Base-by-base conservation (phyloP, 345 rosid species). In the Hibiscus mutabilis region DNA sequence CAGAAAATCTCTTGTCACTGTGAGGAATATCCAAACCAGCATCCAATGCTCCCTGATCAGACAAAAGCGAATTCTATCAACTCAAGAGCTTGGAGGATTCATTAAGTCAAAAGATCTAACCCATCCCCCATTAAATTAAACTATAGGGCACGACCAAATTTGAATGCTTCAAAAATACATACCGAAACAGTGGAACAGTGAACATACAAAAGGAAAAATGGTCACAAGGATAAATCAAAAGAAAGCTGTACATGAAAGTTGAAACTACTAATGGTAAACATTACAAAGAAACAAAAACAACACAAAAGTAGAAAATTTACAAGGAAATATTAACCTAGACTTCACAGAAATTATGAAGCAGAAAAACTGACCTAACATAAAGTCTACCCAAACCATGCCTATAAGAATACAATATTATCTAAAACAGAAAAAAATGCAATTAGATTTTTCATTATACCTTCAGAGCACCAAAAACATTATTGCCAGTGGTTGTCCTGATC, bases 11-110 rank as follows among this genome's bases (percentile, higher is more conserved):
- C 85, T 92, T 92, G 58, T 90, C 97, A 59, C 96, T 90, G 75
- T 92, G 94, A 4, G 96, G 94, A 67, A 92, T 88, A 69, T 92
- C 97, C 81, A 92, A 77, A 10, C 97, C 97, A 58, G 94, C 96
- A 62, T 92, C 94, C 82, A 92, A 77, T 52, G 94, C 97, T 52
- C 97, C 97, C 96, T 92, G 77, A 35, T 40, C 75, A 21, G 21
- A 29, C 8, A 8, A 74, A 33, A 59, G 19, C 4, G 22, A 56
- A 27, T 35, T n/a, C 44, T 18, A 52, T 52, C 18, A 52, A 52
- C 11, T 52, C 10, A 0, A 1, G 1, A 18, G 3, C 6, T 52
- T 5, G n/a, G 6, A 52, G 57, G 8, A 10, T 6, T 52, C 57
- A 18, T 18, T 5, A n/a, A n/a, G 12, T 3, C 46, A 7, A 64